Percentiles rank a stretch among this genome's conserved stretches.
These are phyloP conservation scores for Phialemoniopsis sp. DNA, from an alignment of 2,329 filamentous ascomycete species.

Conservation along the genomic window DNA sequence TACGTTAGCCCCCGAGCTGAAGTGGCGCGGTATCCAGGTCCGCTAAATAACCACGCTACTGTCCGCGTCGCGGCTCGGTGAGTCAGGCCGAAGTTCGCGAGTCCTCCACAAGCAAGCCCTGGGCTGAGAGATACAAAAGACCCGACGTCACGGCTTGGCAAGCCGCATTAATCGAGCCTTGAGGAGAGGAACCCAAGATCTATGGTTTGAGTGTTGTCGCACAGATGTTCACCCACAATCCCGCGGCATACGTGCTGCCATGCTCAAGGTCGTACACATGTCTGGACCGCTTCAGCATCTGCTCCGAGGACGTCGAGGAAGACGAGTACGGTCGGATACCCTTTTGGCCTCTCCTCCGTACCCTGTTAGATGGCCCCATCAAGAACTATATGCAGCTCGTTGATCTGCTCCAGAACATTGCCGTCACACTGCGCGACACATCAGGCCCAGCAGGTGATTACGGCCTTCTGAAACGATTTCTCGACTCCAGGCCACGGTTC, in stretches of 20 bases:
- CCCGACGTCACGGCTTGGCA: no score
- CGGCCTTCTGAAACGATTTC: background rate
- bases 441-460: background rate
- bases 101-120: no score
- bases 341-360: background rate
- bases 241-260: background rate
- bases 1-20: no score
- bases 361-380: background rate
- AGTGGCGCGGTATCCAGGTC: no score
- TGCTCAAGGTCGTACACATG: background rate
- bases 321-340: background rate
- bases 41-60: no score
- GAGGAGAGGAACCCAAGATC: no score
- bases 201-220: no score
- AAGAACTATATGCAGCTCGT: background rate
- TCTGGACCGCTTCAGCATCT: constrained; percentile 1
- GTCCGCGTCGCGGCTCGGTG: no score
- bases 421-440: background rate
- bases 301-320: background rate
- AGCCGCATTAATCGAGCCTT: no score
- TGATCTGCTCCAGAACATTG: background rate
- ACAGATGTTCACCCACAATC: background rate
- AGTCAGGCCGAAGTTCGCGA: no score
- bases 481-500: background rate
- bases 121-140: no score